Evolutionary conservation across 495 filamentous ascomycete species (phyloP), one percentile per base, ranked within the genome.

Genomic region (Xylaria sp.): DNA sequence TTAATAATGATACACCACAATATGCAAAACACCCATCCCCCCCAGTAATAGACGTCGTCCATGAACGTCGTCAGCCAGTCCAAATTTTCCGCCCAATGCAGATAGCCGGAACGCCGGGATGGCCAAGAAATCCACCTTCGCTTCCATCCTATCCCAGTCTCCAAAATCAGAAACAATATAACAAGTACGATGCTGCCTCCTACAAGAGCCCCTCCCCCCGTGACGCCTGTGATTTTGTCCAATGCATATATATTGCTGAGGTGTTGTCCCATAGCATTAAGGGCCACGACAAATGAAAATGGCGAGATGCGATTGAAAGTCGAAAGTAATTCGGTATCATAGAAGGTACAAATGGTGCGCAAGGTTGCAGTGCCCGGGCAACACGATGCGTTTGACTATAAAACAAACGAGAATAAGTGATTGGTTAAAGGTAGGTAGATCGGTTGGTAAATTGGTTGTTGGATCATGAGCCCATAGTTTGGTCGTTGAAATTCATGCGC

Each of bases 131-230:
- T 71, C 37, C 69, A 62, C 71, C 40, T 72, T 68, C 65, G 69
- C 72, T 69, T 73, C 59, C 40, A 67, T 58, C 62, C 70, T 29
- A 65, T 46, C 58, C 70, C 43, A 61, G 17, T 59, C 71, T 41
- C 71, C 35, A 41, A 59, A 61, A 50, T 48, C n/a, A 69, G 7
- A 35, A 61, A 66, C 57, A 68, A 71, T 74, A 61, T 73, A n/a
- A n/a, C n/a, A n/a, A n/a, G 55, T 75, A 76, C 75, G 71, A 78
- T 76, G 76, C 76, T 78, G 69, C 71, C 76, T 59, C 53, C 41
- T 29, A 65, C 63, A 65, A 62, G 61, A 53, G n/a, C 64, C 72
- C 67, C 41, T 41, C 44, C 41, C 57, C 57, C 31, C 24, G 35
- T 72, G 74, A 70, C 76, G 76, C 76, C 76, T 53, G 61, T 62